Evolutionary conservation across 1,139 yeast genomes (phyloP).

Genomic region (Williopsis jadinii): DNA sequence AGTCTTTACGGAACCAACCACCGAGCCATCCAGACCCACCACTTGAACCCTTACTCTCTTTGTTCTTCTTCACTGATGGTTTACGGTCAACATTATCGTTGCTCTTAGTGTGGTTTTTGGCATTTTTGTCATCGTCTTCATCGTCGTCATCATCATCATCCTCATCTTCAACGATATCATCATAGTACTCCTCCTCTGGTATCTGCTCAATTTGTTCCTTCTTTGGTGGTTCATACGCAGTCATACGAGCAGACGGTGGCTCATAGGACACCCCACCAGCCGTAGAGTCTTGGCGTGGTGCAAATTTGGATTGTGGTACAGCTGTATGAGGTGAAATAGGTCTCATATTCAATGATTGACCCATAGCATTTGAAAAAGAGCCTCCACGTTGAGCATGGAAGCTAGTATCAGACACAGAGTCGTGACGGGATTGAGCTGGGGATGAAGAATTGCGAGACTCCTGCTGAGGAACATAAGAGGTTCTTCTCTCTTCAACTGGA

Average conservation of each 20-base stretch:
- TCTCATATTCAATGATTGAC: slow-evolving; percentile 1
- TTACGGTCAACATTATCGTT: slow-evolving; percentile 11
- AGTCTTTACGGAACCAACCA: slow-evolving; percentile 34
- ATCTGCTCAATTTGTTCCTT: slow-evolving; percentile 14
- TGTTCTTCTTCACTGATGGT: slow-evolving; percentile 2
- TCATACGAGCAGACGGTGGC: slow-evolving; percentile 16
- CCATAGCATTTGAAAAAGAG: slow-evolving; percentile 4
- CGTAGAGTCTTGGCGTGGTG: slow-evolving; percentile 5
- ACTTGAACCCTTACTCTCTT: slow-evolving; percentile 13
- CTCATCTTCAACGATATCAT: slow-evolving; percentile 35
- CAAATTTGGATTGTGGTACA: slow-evolving; percentile 5
- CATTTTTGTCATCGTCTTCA: slow-evolving; percentile 4
- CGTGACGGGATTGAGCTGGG: no score
- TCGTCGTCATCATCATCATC: slow-evolving; percentile 35
- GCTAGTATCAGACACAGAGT: no score
- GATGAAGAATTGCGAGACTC: no score
- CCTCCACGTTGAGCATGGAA: slow-evolving; percentile 8
- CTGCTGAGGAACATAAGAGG: no score
- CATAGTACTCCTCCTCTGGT: slow-evolving; percentile 33
- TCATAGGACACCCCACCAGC: slow-evolving; percentile 5
- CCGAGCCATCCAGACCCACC: slow-evolving; percentile 31
- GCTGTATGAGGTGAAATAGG: no score
- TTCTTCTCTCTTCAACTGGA: no score
- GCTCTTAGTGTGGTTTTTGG: slow-evolving; percentile 11
- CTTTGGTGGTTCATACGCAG: slow-evolving; percentile 20